Evolutionary conservation across 208 protist species (phyloP), one percentile per base, ranked within the genome.

Genomic region (Angomonas deanei): DNA sequence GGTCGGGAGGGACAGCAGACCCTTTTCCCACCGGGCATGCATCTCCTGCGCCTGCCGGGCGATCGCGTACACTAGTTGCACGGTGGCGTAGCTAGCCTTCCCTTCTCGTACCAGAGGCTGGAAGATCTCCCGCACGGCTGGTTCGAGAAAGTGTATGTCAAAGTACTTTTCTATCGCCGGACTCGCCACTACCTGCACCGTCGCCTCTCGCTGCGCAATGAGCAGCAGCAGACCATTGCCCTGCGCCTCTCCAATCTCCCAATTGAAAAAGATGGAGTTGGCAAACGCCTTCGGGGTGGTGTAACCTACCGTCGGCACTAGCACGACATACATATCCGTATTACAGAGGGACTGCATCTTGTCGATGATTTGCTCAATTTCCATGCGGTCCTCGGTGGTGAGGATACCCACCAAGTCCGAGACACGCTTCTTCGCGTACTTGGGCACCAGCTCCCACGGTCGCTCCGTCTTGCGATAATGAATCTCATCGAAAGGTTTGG

Each of bases 21-120:
- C 79, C 3, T 63, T 57, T 53, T 86, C 66, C 88, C 88, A 94
- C 30, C 63, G 36, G 0, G 52, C 65, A 33, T 81, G 80, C 83
- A 92, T 88, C 63, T 94, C 88, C 53, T 88, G 80, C 26, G 82
- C 81, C 60, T 94, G 88, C 8, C 88, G 82, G 8, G 84, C 88
- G 31, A 94, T 87, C 11, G 88, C 84, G 68, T 94, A 91, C 24
- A 94, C 82, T n/a, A 92, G 74, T 70, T 94, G 88, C 52, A 94
- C 71, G 19, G 76, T 83, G 0, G 84, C 84, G 64, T 92, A 90
- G 62, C 84, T 92, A 23, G 88, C 68, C 58, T 79, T 78, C 1
- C 88, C 88, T 19, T 88, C 84, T 0, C 75, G 71, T 27, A 94
- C 76, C n/a, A 94, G 82, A 17, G 84, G 88, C 63, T 89, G 84